Evolutionary conservation across 2,329 filamentous ascomycete genomes (phyloP).

Genomic region (Beauveria sp.): DNA sequence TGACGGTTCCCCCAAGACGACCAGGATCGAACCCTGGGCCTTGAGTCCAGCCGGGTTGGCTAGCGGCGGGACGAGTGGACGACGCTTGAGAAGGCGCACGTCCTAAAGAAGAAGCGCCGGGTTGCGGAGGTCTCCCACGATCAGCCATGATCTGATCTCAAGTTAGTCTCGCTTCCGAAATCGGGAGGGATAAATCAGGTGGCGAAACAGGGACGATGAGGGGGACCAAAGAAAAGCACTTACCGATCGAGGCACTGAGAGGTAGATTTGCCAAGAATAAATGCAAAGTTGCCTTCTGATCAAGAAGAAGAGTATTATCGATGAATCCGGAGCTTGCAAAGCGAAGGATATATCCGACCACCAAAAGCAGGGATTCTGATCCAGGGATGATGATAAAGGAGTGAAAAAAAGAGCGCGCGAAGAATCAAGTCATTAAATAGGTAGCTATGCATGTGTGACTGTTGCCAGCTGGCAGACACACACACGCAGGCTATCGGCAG

Average conservation of each 20-base stretch:
- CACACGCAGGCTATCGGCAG: not conserved
- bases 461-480: not conserved
- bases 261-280: too few relatives aligned
- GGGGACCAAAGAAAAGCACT: too few relatives aligned
- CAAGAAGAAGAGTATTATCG: too few relatives aligned
- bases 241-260: too few relatives aligned
- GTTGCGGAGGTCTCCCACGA: slow-evolving; percentile 20
- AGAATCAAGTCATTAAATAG: not conserved
- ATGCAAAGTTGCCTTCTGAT: too few relatives aligned
- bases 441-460: not conserved
- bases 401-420: not conserved
- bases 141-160: slow-evolving; percentile 21
- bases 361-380: not conserved
- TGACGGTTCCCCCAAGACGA: slow-evolving; percentile 19
- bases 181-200: not conserved
- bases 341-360: not conserved
- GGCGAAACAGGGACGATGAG: too few relatives aligned
- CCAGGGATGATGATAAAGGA: not conserved
- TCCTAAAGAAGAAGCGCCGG: not conserved
- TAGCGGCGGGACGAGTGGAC: slow-evolving; percentile 13
- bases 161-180: not conserved
- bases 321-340: too few relatives aligned
- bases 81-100: slow-evolving; percentile 4
- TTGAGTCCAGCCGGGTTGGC: slow-evolving; percentile 18
- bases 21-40: slow-evolving; percentile 38